Evolutionary conservation across 768 basidiomycete species (phyloP).

Genomic region (Tricholoma matsutake): DNA sequence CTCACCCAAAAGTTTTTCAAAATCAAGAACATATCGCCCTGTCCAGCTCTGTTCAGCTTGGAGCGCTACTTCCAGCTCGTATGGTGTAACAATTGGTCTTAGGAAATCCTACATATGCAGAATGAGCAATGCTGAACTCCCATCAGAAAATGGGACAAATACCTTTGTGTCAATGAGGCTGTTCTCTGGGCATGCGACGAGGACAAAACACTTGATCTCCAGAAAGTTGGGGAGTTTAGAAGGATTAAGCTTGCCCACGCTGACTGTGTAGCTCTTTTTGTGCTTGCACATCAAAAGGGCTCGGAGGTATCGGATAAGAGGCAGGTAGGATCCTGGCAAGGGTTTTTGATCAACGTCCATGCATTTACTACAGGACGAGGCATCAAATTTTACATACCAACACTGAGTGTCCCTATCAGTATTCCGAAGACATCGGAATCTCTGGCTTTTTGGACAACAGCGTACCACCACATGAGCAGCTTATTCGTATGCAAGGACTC

Average conservation of each 20-base stretch:
- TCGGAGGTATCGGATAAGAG: slow-evolving; percentile 82
- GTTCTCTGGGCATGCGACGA: slow-evolving; percentile 94
- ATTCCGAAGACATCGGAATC: slow-evolving; percentile 95
- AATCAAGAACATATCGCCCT: slow-evolving; percentile 76
- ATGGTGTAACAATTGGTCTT: slow-evolving; percentile 90
- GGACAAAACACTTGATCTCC: slow-evolving; percentile 95
- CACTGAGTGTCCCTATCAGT: slow-evolving; percentile 89
- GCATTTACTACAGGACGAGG: slow-evolving; percentile 1
- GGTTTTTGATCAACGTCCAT: not conserved
- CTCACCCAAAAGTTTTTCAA: slow-evolving; percentile 53
- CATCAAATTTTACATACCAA: slow-evolving; percentile 47
- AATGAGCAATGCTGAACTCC: not conserved
- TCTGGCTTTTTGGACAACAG: slow-evolving; percentile 79
- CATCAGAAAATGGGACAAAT: slow-evolving; percentile 1
- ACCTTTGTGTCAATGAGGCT: slow-evolving; percentile 76
- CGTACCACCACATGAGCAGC: slow-evolving; percentile 88
- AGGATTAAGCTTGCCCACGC: slow-evolving; percentile 92
- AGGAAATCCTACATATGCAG: slow-evolving; percentile 67
- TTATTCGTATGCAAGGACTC: slow-evolving; percentile 74
- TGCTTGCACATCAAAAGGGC: slow-evolving; percentile 55
- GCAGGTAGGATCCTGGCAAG: slow-evolving; percentile 74
- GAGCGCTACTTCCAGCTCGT: slow-evolving; percentile 82
- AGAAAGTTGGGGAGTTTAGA: slow-evolving; percentile 94
- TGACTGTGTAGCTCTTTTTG: slow-evolving; percentile 94
- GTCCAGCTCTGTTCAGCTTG: slow-evolving; percentile 69